Percentiles rank a stretch among this genome's conserved stretches.
Evolutionary conservation across 1,284 basidiomycete species (phyloP).

Genomic region (Puccinia novopanici): DNA sequence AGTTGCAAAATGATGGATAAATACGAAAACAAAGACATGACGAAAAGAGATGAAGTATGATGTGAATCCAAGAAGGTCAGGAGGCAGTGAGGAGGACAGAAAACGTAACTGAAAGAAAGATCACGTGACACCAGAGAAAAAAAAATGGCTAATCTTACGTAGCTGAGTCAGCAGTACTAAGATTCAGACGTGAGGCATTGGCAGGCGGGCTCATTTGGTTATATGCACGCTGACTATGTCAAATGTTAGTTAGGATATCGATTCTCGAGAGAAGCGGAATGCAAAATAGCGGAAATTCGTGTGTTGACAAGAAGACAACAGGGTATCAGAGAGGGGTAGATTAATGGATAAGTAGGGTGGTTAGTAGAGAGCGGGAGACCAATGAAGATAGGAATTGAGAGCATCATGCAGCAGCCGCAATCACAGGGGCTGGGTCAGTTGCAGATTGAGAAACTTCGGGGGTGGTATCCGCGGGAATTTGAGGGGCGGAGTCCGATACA

Average conservation of each 20-base stretch:
- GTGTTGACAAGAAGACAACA: neutral
- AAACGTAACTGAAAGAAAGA: neutral
- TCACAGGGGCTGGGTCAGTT: constrained; percentile 29
- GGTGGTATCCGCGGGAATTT: constrained; percentile 31
- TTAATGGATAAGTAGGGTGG: neutral
- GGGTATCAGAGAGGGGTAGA: neutral
- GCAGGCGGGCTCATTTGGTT: too few relatives aligned
- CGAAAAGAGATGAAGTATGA: neutral
- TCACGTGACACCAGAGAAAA: neutral
- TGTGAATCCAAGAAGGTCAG: constrained; percentile 14
- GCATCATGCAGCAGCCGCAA: constrained; percentile 45
- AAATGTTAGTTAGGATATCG: neutral
- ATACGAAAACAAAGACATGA: constrained; percentile 12
- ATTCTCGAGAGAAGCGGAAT: neutral
- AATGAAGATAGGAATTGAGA: neutral
- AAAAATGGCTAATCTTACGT: too few relatives aligned
- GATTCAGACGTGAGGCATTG: too few relatives aligned
- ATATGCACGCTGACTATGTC: neutral
- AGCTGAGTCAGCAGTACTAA: too few relatives aligned
- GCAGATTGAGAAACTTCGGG: constrained; percentile 1
- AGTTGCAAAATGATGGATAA: constrained; percentile 26
- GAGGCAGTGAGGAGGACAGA: neutral
- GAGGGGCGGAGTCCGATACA: neutral
- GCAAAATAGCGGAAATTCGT: neutral
- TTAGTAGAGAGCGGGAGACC: neutral